Conservation (phyloP, 805 yeast genomes). For the Dipodascopsis uninucleata region DNA sequence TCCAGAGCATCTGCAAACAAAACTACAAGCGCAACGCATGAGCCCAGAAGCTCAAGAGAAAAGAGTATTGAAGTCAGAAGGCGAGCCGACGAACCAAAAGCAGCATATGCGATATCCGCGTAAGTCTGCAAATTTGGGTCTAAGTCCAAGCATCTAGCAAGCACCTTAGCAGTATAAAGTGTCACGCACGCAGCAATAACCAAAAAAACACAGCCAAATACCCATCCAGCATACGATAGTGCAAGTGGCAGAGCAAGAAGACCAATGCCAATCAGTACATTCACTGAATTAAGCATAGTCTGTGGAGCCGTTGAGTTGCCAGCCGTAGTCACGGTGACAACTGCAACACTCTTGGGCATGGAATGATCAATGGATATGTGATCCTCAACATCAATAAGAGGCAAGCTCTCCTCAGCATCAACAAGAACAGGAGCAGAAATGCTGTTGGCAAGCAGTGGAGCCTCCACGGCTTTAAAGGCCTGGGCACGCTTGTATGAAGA, state of each 20-base stretch:
- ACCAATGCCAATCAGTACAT: slow-evolving; percentile 66
- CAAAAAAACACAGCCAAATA: slow-evolving; percentile 59
- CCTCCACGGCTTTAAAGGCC: slow-evolving; percentile 57
- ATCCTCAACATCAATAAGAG: slow-evolving; percentile 14
- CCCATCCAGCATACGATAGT: slow-evolving; percentile 56
- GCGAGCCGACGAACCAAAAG: slow-evolving; percentile 75
- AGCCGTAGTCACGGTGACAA: too few relatives aligned
- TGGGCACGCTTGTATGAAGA: slow-evolving; percentile 77
- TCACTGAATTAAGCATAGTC: slow-evolving; percentile 63
- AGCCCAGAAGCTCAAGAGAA: slow-evolving; percentile 72
- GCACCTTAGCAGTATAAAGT: slow-evolving; percentile 68
- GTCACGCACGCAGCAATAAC: slow-evolving; percentile 62
- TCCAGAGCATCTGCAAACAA: slow-evolving; percentile 81
- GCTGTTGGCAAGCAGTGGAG: slow-evolving; percentile 36
- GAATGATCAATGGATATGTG: slow-evolving; percentile 51
- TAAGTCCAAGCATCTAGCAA: slow-evolving; percentile 73
- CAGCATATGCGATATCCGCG: slow-evolving; percentile 84
- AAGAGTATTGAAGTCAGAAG: slow-evolving; percentile 68
- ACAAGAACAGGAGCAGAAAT: neutral
- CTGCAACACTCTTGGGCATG: slow-evolving; percentile 67
- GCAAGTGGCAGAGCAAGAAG: slow-evolving; percentile 65
- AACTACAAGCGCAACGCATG: slow-evolving; percentile 76
- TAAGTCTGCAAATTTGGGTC: slow-evolving; percentile 79
- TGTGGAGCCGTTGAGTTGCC: slow-evolving; percentile 80
- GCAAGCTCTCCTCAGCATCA: slow-evolving; percentile 1